A percentile compares a stretch with the other conserved stretches of the same genome.
Evolutionary conservation across 495 filamentous ascomycete species (phyloP).

Genomic region (Talaromyces thailandensis): DNA sequence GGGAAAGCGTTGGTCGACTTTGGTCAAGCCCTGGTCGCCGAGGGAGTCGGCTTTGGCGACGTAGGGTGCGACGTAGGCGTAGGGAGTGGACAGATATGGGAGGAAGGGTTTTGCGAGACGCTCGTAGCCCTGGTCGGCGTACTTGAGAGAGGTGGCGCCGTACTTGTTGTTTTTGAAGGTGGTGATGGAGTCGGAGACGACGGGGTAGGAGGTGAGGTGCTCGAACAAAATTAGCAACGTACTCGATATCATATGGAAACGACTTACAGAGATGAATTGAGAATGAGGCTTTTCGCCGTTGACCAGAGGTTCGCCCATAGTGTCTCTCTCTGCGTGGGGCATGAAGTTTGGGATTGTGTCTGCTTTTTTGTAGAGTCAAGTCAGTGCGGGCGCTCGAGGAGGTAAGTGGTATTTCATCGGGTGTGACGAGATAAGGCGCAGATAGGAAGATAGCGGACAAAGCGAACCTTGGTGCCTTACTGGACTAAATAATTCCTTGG

Average conservation of each 20-base stretch:
- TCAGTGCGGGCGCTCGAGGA: not conserved
- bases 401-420: not conserved
- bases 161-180: constrained; percentile 71
- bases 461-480: not conserved
- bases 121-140: constrained; percentile 58
- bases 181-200: constrained; percentile 69
- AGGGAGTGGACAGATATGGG: constrained; percentile 69
- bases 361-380: not conserved
- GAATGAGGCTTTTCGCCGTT: constrained; percentile 62
- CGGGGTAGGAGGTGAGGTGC: constrained; percentile 80
- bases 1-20: constrained; percentile 73
- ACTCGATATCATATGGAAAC: constrained; percentile 2
- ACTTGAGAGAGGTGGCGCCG: constrained; percentile 69
- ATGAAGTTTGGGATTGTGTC: constrained; percentile 14
- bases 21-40: constrained; percentile 63
- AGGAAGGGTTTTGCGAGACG: constrained; percentile 62
- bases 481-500: no score
- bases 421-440: not conserved
- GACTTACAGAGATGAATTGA: constrained; percentile 53
- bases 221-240: constrained; percentile 15
- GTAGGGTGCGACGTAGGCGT: constrained; percentile 72
- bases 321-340: constrained; percentile 35
- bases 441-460: not conserved
- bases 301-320: constrained; percentile 39
- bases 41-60: constrained; percentile 70